These are phyloP conservation scores for Extremus antarcticus DNA, from an alignment of 495 filamentous ascomycete species.

Conservation along the genomic window DNA sequence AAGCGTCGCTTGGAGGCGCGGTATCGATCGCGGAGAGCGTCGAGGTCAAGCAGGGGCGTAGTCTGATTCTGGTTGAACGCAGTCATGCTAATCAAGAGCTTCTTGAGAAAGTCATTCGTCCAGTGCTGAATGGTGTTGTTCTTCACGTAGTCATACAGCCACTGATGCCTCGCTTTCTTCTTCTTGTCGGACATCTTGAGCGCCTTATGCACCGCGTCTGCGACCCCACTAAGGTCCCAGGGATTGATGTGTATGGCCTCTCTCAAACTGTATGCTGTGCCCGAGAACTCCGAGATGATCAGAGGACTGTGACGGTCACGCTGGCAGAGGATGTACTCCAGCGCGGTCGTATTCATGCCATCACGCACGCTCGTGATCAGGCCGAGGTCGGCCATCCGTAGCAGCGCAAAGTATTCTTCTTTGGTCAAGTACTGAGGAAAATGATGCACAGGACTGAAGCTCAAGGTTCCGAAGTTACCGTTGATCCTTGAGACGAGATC, in stretches of 20 bases:
- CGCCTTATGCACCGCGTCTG: constrained; percentile 65
- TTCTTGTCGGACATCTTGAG: constrained; percentile 57
- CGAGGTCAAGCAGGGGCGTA: constrained; percentile 69
- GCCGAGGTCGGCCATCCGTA: constrained; percentile 77
- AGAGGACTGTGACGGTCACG: constrained; percentile 70
- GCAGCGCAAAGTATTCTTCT: constrained; percentile 82
- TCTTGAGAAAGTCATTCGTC: constrained; percentile 64
- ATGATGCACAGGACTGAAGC: constrained; percentile 80
- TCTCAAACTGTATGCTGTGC: constrained; percentile 73
- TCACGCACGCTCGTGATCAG: constrained; percentile 87
- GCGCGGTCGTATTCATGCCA: constrained; percentile 91
- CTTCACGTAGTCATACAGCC: constrained; percentile 71
- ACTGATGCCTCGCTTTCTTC: constrained; percentile 45
- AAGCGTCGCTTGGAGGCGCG: constrained; percentile 59
- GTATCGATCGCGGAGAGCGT: constrained; percentile 59
- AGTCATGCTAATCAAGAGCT: constrained; percentile 66
- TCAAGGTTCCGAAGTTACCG: constrained; percentile 71
- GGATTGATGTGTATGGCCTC: constrained; percentile 91
- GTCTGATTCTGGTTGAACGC: constrained; percentile 60
- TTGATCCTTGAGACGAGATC: constrained; percentile 86
- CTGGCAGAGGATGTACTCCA: constrained; percentile 90
- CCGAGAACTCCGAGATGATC: constrained; percentile 91
- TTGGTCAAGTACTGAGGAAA: constrained; percentile 80
- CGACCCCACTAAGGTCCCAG: constrained; percentile 75
- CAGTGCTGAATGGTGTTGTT: constrained; percentile 74